phyloP scores from a whole-genome alignment of 2,329 filamentous ascomycete species.

The Aureobasidium vineae region DNA sequence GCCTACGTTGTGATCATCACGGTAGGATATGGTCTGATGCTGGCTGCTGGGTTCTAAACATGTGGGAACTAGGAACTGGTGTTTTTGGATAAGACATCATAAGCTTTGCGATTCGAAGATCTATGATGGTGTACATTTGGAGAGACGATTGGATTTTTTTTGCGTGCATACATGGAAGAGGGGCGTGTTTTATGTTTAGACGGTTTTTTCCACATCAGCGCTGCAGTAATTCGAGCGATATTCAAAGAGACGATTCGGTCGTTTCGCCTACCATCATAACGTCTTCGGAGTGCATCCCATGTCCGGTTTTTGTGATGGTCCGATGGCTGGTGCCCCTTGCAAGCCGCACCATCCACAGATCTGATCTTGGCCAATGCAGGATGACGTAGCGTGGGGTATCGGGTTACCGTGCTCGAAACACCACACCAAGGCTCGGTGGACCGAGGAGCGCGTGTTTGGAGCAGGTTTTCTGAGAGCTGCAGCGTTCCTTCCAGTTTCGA shows the following conservation, averaged over 20 bases:
- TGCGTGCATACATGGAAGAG: not conserved
- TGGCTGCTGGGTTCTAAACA: conserved; percentile 56
- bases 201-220: not conserved
- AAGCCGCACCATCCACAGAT: conserved; percentile 15
- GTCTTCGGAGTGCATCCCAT: not conserved
- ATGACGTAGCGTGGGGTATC: conserved; percentile 1
- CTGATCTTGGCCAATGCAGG: conserved; percentile 1
- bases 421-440: conserved; percentile 2
- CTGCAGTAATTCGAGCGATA: not conserved
- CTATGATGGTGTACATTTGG: conserved; percentile 15
- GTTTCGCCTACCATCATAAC: not conserved
- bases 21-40: conserved; percentile 88
- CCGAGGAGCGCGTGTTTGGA: not conserved
- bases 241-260: not conserved
- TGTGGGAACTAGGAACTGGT: not conserved
- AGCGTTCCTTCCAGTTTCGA: not conserved
- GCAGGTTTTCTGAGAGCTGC: conserved; percentile 12
- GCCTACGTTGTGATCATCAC: conserved; percentile 80
- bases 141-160: not conserved
- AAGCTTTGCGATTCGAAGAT: not conserved
- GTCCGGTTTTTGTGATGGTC: not conserved
- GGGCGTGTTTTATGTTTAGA: conserved; percentile 19
- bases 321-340: not conserved
- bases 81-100: not conserved
- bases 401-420: conserved; percentile 8